These are phyloP conservation scores for Daucus carota DNA, from an alignment of 129 eudicot genomes.

Conservation along the genomic window DH1_v3.0 NC_030385.2:45297501-45298000, in stretches of 20 bases:
- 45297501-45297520: constrained; percentile 21
- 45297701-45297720: constrained; percentile 49
- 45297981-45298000: constrained; percentile 45
- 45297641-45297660: constrained; percentile 36
- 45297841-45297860: constrained; percentile 41
- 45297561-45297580: background rate
- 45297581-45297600: background rate
- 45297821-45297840: constrained; percentile 46
- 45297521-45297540: constrained; percentile 13
- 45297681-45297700: constrained; percentile 75
- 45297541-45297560: background rate
- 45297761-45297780: constrained; percentile 57
- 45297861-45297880: constrained; percentile 14
- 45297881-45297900: constrained; percentile 45
- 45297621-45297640: background rate
- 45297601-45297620: background rate
- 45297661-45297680: constrained; percentile 63
- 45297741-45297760: constrained; percentile 67
- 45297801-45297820: constrained; percentile 54
- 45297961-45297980: constrained; percentile 22
- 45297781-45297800: constrained; percentile 39
- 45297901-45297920: constrained; percentile 29
- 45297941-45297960: constrained; percentile 18
- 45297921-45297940: constrained; percentile 29
- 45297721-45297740: constrained; percentile 46